These are phyloP conservation scores for Polychaeton citri DNA, from an alignment of 2,329 filamentous ascomycete species.

Conservation along the genomic window DNA sequence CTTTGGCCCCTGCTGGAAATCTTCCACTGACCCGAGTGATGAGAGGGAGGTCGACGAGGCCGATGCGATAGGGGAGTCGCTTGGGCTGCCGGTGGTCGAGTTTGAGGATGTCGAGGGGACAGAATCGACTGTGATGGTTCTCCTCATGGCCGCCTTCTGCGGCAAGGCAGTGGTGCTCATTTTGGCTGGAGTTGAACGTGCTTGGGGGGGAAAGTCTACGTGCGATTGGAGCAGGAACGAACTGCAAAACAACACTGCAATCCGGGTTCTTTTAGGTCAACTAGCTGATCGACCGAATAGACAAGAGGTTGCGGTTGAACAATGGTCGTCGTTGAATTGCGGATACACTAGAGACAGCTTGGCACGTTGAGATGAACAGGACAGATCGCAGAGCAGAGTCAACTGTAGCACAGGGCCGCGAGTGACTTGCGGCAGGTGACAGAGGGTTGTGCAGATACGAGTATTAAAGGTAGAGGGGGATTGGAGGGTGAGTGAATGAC, in stretches of 20 bases:
- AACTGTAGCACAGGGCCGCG: too few species aligned
- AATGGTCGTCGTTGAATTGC: neutral
- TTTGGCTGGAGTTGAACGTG: constrained; percentile 2
- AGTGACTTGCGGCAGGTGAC: too few species aligned
- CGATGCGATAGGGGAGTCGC: constrained; percentile 49
- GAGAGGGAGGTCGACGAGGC: constrained; percentile 83
- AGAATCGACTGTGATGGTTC: constrained; percentile 38
- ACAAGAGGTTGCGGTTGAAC: neutral
- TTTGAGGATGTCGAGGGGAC: constrained; percentile 37
- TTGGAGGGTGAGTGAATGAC: too few species aligned
- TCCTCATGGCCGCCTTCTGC: constrained; percentile 28
- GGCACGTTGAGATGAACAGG: neutral
- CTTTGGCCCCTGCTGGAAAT: constrained; percentile 38
- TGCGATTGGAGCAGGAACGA: too few species aligned
- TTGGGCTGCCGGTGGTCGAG: constrained; percentile 42
- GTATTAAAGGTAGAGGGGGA: too few species aligned
- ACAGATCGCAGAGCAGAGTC: too few species aligned
- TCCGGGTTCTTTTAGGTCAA: neutral
- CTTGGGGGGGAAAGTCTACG: too few species aligned
- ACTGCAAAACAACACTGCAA: too few species aligned
- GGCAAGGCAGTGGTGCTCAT: constrained; percentile 43
- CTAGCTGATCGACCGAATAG: neutral
- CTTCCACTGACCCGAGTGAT: constrained; percentile 59
- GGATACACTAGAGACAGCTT: neutral
- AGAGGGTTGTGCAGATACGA: too few species aligned